Evolutionary conservation across 1,139 yeast genomes (phyloP).

Genomic region (Candida sp.): DNA sequence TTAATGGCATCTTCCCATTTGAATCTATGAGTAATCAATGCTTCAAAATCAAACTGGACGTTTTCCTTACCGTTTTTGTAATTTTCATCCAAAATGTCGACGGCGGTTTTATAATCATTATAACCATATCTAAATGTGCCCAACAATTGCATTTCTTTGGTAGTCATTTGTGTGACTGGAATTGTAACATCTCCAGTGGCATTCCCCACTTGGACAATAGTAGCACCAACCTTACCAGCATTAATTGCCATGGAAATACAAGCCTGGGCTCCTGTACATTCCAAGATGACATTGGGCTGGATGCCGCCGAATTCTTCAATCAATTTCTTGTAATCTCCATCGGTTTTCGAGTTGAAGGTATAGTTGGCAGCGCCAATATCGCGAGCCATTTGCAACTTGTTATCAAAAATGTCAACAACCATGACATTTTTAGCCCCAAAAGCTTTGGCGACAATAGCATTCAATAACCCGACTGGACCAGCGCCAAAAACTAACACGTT

Average conservation of each 20-base stretch:
- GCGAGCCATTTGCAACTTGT: slow-evolving; percentile 57
- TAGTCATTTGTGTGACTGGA: slow-evolving; percentile 71
- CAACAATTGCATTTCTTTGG: slow-evolving; percentile 65
- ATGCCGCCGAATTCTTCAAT: slow-evolving; percentile 37
- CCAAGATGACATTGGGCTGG: slow-evolving; percentile 61
- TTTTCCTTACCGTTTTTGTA: slow-evolving; percentile 60
- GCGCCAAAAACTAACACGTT: slow-evolving; percentile 83
- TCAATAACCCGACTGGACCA: slow-evolving; percentile 86
- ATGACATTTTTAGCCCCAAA: slow-evolving; percentile 76
- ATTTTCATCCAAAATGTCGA: slow-evolving; percentile 56
- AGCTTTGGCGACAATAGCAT: slow-evolving; percentile 75
- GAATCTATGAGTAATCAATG: slow-evolving; percentile 76
- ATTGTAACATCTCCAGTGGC: slow-evolving; percentile 63
- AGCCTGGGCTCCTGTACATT: slow-evolving; percentile 71
- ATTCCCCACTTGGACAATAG: slow-evolving; percentile 75
- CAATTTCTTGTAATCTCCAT: slow-evolving; percentile 26
- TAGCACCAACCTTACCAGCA: slow-evolving; percentile 58
- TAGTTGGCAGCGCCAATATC: slow-evolving; percentile 58
- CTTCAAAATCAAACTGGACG: slow-evolving; percentile 40
- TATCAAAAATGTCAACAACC: slow-evolving; percentile 61
- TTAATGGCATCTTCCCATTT: slow-evolving; percentile 70
- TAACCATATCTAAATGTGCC: slow-evolving; percentile 83
- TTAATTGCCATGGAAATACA: slow-evolving; percentile 65
- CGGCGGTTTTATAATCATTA: slow-evolving; percentile 76
- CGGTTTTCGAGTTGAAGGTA: slow-evolving; percentile 51